These are phyloP conservation scores for Saccharomyces hybrid DNA, from an alignment of 1,139 yeast species.

Conservation along the genomic window DNA sequence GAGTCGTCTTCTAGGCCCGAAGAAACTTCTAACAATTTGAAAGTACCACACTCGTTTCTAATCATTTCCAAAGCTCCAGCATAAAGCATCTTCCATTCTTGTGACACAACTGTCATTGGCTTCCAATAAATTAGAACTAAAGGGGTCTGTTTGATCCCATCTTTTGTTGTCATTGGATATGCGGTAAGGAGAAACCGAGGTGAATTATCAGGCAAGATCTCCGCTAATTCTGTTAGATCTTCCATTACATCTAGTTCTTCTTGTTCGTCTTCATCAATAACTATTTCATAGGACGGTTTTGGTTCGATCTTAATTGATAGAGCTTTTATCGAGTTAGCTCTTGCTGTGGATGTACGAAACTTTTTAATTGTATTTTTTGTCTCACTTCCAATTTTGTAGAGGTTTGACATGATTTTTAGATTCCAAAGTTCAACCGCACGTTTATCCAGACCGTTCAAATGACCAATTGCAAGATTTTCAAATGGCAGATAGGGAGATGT, in stretches of 20 bases:
- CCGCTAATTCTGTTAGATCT: conserved; percentile 51
- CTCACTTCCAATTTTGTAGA: conserved; percentile 60
- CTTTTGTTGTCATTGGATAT: conserved; percentile 61
- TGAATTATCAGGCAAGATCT: conserved; percentile 72
- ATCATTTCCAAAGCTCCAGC: conserved; percentile 85
- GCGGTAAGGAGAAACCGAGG: conserved; percentile 74
- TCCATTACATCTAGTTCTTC: conserved; percentile 35
- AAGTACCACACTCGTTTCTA: conserved; percentile 61
- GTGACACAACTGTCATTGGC: conserved; percentile 70
- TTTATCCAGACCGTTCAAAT: background rate
- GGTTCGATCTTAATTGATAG: conserved; percentile 41
- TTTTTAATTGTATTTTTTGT: conserved; percentile 58
- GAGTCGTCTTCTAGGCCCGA: conserved; percentile 30
- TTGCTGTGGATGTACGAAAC: conserved; percentile 64
- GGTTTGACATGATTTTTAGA: conserved; percentile 17
- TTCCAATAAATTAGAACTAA: conserved; percentile 76
- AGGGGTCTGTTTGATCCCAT: conserved; percentile 70
- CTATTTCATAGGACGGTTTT: conserved; percentile 49
- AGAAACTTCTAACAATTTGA: conserved; percentile 29
- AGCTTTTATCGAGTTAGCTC: conserved; percentile 59
- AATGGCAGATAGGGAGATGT: background rate
- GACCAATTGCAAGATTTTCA: background rate
- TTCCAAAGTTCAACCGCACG: too few species aligned
- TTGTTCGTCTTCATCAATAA: conserved; percentile 38
- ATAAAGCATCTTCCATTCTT: conserved; percentile 72